Conservation (phyloP, 2,329 filamentous ascomycete genomes). For the Calonectria ilicicola region DNA sequence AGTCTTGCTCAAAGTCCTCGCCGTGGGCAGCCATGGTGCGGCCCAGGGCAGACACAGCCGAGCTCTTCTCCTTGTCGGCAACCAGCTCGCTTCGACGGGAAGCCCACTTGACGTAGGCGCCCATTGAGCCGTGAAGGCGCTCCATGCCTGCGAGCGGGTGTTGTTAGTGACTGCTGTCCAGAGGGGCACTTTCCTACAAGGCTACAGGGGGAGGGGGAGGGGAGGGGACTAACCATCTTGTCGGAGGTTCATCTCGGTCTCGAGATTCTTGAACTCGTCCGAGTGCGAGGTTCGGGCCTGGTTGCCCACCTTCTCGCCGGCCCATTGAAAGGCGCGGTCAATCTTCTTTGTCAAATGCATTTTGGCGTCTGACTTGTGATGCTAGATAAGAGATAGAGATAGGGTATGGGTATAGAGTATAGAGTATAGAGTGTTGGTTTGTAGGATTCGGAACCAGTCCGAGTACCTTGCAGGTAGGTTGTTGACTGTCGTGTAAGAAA, state of each 20-base stretch:
- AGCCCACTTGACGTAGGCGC: slow-evolving; percentile 86
- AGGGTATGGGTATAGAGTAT: no score
- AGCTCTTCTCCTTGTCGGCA: slow-evolving; percentile 88
- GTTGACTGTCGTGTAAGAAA: slow-evolving; percentile 16
- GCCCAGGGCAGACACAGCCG: slow-evolving; percentile 84
- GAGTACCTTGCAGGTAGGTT: slow-evolving; percentile 23
- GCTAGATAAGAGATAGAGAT: slow-evolving; percentile 1
- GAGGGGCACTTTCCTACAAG: not conserved
- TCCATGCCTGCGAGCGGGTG: slow-evolving; percentile 77
- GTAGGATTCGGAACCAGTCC: slow-evolving; percentile 41
- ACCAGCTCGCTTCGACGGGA: slow-evolving; percentile 82
- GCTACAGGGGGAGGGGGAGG: not conserved
- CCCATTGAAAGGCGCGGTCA: slow-evolving; percentile 97
- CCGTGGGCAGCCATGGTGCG: slow-evolving; percentile 89
- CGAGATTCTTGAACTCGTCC: slow-evolving; percentile 91
- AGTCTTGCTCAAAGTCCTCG: slow-evolving; percentile 91
- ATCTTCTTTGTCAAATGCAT: slow-evolving; percentile 84
- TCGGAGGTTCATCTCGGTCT: slow-evolving; percentile 89
- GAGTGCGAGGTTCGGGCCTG: slow-evolving; percentile 89
- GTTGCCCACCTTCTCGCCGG: slow-evolving; percentile 93
- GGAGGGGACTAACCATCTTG: slow-evolving; percentile 85
- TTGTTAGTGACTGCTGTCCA: slow-evolving; percentile 19
- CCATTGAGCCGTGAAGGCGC: slow-evolving; percentile 87
- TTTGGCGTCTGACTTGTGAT: slow-evolving; percentile 29
- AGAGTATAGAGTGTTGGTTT: not conserved